phyloP scores from a whole-genome alignment of 2,329 filamentous ascomycete genomes.

The Cytospora schulzeri region DNA sequence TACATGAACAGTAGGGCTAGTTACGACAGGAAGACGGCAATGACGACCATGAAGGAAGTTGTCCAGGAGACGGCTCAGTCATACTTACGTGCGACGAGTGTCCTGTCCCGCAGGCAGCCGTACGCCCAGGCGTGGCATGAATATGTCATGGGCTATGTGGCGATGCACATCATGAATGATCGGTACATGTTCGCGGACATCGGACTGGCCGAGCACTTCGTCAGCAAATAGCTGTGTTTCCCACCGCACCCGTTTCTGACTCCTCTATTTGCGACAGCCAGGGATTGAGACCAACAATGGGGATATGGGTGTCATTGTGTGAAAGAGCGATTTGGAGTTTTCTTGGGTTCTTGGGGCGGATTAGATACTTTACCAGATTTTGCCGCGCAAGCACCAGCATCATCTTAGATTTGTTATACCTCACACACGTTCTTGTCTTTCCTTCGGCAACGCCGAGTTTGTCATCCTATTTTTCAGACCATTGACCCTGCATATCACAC shows the following conservation, averaged over 20 bases:
- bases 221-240: not conserved
- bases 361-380: not conserved
- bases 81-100: slow-evolving; percentile 28
- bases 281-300: too few relatives aligned
- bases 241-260: not conserved
- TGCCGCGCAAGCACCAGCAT: not conserved
- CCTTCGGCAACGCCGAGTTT: too few relatives aligned
- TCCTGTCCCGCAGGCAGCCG: slow-evolving; percentile 29
- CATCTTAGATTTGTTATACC: not conserved
- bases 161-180: slow-evolving; percentile 27
- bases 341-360: not conserved
- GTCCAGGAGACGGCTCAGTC: slow-evolving; percentile 26
- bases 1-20: slow-evolving; percentile 33
- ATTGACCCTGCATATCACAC: too few relatives aligned
- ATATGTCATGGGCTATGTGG: slow-evolving; percentile 34
- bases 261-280: too few relatives aligned
- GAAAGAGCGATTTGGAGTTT: not conserved
- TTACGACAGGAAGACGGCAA: slow-evolving; percentile 7
- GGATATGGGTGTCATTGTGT: not conserved
- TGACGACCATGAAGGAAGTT: slow-evolving; percentile 6
- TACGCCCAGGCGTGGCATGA: slow-evolving; percentile 32
- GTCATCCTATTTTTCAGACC: too few relatives aligned
- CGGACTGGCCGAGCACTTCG: slow-evolving; percentile 14
- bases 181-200: slow-evolving; percentile 28
- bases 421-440: too few relatives aligned